Base-by-base conservation (phyloP, 495 filamentous ascomycete species). In the Durotheca rogersii region DNA sequence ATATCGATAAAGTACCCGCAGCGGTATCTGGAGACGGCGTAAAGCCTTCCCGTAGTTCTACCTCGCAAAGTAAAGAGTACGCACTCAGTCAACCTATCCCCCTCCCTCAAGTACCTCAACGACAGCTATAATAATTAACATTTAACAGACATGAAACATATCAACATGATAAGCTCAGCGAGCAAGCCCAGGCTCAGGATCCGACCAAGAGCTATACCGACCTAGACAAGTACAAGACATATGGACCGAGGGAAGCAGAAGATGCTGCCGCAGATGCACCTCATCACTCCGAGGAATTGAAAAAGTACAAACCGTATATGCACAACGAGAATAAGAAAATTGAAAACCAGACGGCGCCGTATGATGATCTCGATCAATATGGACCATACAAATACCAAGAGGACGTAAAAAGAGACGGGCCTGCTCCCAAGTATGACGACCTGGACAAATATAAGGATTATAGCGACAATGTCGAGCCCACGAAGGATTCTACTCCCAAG, bases 311-410 rank as follows among this genome's bases (percentile, higher is more conserved):
- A 14, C 61, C 65, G 11, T 61, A 58, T 21, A 36, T 53, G 34
- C 35, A 60, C 32, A 41, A 61, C 36, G 59, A 55, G 52, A 41
- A 12, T 25, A 7, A 33, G 15, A 34, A 34, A 2, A 34, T 7
- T 18, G 55, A 47, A 45, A 53, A 18, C 5, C 43, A 29, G 9
- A 33, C 37, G 29, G 12, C 20, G 7, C 51, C 50, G 20, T 53
- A 61, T 27, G 51, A 62, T 12, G 66, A 69, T 17, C 31, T 71
- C 14, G 59, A 46, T 6, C 12, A 48, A 5, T 73, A 73, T 38
- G 50, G 49, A 0, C 56, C 68, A 2, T 67, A 64, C 27, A 56
- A 52, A 9, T 64, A 61, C 21, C 49, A 66, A 42, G 70, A 72
- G 47, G 62, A 64, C 10, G 50, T 60, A 23, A 59, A 57, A 21